phyloP scores from a whole-genome alignment of 2,329 filamentous ascomycete genomes.

The Stemphylium lycopersici region DNA sequence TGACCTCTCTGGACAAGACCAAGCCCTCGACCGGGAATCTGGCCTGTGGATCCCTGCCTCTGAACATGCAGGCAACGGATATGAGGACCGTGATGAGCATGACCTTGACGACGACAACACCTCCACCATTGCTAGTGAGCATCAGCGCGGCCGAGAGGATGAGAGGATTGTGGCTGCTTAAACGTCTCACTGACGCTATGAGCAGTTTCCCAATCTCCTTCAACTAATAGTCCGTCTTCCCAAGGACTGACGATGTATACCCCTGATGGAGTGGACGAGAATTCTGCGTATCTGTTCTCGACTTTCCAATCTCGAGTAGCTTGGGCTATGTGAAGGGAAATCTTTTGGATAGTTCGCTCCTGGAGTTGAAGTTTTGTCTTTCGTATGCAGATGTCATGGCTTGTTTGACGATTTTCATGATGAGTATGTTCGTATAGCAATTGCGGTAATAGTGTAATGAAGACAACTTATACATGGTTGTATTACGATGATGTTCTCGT shows the following conservation, averaged over 20 bases:
- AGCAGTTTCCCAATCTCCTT: conserved; percentile 27
- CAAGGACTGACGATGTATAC: conserved; percentile 41
- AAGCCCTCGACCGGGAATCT: conserved; percentile 77
- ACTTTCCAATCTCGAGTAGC: conserved; percentile 11
- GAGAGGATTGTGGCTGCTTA: conserved; percentile 49
- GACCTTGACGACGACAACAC: conserved; percentile 63
- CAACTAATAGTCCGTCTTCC: conserved; percentile 32
- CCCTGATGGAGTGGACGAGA: conserved; percentile 35
- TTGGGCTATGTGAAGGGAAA: conserved; percentile 16
- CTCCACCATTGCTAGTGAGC: conserved; percentile 50
- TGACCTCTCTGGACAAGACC: conserved; percentile 83
- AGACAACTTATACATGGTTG: not conserved
- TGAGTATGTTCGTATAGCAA: conserved; percentile 3
- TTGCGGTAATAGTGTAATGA: conserved; percentile 21
- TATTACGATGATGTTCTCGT: too few species aligned
- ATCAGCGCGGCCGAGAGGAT: conserved; percentile 55
- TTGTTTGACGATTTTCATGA: conserved; percentile 17
- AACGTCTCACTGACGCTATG: conserved; percentile 23
- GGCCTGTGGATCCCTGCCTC: conserved; percentile 80
- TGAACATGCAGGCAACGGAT: conserved; percentile 67
- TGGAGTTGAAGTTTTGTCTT: conserved; percentile 3
- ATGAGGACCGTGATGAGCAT: conserved; percentile 69
- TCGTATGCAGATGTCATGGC: conserved; percentile 8
- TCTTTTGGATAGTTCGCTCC: conserved; percentile 4
- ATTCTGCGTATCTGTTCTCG: conserved; percentile 9